phyloP scores from a whole-genome alignment of 345 rosid genomes.

The Pistacia atlantica region DNA sequence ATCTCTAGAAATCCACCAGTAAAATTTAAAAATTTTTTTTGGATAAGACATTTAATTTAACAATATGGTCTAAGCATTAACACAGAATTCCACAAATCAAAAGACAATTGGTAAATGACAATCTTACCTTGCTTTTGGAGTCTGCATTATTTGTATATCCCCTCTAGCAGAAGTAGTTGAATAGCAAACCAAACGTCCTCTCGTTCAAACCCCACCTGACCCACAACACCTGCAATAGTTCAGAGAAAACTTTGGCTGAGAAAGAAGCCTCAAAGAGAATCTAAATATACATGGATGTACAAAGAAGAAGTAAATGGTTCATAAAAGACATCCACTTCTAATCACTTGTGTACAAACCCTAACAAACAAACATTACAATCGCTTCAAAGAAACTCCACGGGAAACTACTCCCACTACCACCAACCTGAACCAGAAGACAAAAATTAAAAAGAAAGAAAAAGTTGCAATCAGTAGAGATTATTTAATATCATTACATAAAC shows the following conservation, averaged over 20 bases:
- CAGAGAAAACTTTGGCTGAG: slow-evolving; percentile 38
- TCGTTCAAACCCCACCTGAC: slow-evolving; percentile 47
- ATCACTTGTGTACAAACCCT: slow-evolving; percentile 41
- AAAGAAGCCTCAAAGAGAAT: slow-evolving; percentile 35
- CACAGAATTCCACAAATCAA: background rate
- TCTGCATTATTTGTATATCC: slow-evolving; percentile 65
- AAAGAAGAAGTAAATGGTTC: slow-evolving; percentile 17
- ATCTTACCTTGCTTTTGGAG: slow-evolving; percentile 77
- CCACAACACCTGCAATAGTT: slow-evolving; percentile 52
- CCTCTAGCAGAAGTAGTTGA: slow-evolving; percentile 25
- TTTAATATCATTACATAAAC: slow-evolving; percentile 20
- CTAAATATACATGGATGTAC: slow-evolving; percentile 27
- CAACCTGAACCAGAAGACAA: slow-evolving; percentile 52
- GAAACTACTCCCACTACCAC: slow-evolving; percentile 89
- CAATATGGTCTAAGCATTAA: background rate
- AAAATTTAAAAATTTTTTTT: background rate
- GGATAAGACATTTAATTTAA: too few species aligned
- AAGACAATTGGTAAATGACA: slow-evolving; percentile 10
- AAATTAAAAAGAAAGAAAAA: slow-evolving; percentile 28
- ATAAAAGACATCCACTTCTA: slow-evolving; percentile 32
- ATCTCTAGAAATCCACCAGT: background rate
- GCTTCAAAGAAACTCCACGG: slow-evolving; percentile 89
- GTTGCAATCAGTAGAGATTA: slow-evolving; percentile 33
- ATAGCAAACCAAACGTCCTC: slow-evolving; percentile 21
- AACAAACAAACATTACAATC: slow-evolving; percentile 57